A percentile compares a stretch with the other conserved stretches of the same genome.
phyloP scores from a whole-genome alignment of 2,329 filamentous ascomycete genomes.

The Fusarium keratoplasticum region DNA sequence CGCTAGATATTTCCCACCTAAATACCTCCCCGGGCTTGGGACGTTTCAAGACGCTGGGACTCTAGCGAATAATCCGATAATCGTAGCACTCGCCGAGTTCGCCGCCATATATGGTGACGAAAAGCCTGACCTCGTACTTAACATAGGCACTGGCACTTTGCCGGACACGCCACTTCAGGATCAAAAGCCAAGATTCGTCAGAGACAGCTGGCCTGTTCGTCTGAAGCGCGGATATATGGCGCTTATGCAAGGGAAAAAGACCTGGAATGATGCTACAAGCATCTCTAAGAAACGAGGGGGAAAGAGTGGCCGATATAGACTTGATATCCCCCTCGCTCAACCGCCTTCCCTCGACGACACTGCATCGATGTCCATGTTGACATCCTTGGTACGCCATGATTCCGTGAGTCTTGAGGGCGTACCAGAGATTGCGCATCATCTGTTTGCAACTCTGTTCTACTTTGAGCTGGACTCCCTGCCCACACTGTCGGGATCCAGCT shows the following conservation, averaged over 20 bases:
- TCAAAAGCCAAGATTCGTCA: not conserved
- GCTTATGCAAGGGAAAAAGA: conserved; percentile 2
- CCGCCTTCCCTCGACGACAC: conserved; percentile 7
- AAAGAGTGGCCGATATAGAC: conserved; percentile 2
- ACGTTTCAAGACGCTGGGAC: conserved; percentile 10
- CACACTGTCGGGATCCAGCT: not conserved
- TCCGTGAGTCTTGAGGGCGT: not conserved
- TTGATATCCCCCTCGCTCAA: conserved; percentile 6
- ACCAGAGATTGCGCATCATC: not conserved
- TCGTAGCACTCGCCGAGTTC: conserved; percentile 4
- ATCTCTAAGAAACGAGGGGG: not conserved
- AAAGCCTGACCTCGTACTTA: conserved; percentile 9
- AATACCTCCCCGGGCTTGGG: conserved; percentile 7
- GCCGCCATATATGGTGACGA: not conserved
- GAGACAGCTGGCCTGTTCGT: not conserved
- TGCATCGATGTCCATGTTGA: not conserved
- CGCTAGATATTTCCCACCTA: conserved; percentile 1
- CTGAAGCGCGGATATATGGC: not conserved
- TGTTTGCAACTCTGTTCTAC: conserved; percentile 15
- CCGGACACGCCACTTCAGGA: not conserved
- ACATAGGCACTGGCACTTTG: conserved; percentile 5
- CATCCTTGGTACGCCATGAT: conserved; percentile 1
- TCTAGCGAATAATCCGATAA: conserved; percentile 8
- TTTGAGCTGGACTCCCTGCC: conserved; percentile 5
- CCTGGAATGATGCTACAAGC: conserved; percentile 1